A percentile compares a stretch with the other conserved stretches of the same genome.
Conservation (phyloP, 805 yeast genomes). For the Sugiyamaella boreocaroliniensis region DNA sequence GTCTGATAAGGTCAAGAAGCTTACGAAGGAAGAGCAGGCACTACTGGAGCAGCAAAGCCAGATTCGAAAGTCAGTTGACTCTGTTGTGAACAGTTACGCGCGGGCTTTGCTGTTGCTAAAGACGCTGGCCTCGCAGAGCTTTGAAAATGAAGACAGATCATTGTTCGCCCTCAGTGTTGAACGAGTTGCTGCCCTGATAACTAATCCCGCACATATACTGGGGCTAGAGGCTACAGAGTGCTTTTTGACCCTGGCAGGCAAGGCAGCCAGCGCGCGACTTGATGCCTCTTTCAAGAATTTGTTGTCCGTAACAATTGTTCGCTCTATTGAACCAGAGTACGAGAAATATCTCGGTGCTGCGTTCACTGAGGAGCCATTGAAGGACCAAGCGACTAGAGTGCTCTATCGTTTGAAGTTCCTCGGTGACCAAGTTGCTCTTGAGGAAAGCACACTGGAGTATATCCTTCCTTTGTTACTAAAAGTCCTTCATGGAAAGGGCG, state of each 20-base stretch:
- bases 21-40: constrained; percentile 72
- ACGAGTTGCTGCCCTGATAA: constrained; percentile 3
- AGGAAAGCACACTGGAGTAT: constrained; percentile 61
- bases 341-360: constrained; percentile 39
- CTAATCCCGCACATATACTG: neutral
- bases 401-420: constrained; percentile 70
- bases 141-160: constrained; percentile 54
- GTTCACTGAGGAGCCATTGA: constrained; percentile 45
- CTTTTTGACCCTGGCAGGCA: constrained; percentile 46
- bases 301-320: constrained; percentile 64
- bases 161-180: constrained; percentile 36
- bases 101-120: constrained; percentile 50
- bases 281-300: constrained; percentile 40
- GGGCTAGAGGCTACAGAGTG: constrained; percentile 36
- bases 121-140: constrained; percentile 44
- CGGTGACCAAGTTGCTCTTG: constrained; percentile 66
- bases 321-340: constrained; percentile 40
- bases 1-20: constrained; percentile 38
- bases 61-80: constrained; percentile 45
- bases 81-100: constrained; percentile 33
- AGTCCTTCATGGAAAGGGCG: constrained; percentile 58
- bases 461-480: constrained; percentile 65
- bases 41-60: constrained; percentile 57
- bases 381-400: constrained; percentile 54
- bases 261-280: constrained; percentile 45